These are phyloP conservation scores for Coemansia sp. DNA, from an alignment of 192 early-diverging fungal genomes.

Conservation along the genomic window DNA sequence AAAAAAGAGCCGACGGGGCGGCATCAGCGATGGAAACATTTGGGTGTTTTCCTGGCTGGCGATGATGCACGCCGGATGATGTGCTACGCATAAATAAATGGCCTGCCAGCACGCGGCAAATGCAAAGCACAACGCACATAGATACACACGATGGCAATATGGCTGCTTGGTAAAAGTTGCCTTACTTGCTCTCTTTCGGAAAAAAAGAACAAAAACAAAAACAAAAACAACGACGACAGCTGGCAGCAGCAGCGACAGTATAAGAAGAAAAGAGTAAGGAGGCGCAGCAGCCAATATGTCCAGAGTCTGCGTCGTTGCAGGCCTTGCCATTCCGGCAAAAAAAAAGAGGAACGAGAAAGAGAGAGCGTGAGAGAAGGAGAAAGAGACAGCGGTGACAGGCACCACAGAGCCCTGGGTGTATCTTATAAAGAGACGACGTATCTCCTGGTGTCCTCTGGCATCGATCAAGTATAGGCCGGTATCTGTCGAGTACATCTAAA, in stretches of 20 bases:
- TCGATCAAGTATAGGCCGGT: no score
- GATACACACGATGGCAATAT: background rate
- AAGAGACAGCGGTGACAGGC: background rate
- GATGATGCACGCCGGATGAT: background rate
- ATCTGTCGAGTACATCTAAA: background rate
- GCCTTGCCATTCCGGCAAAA: background rate
- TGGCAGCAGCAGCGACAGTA: no score
- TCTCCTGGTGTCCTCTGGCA: background rate
- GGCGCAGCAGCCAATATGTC: background rate
- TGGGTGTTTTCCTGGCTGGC: background rate
- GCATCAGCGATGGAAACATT: background rate
- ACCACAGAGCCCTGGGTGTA: background rate
- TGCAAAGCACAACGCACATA: no score
- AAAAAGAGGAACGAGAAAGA: no score
- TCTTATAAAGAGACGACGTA: background rate
- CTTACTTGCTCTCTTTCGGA: background rate
- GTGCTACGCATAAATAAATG: conserved; percentile 1
- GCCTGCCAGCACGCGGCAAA: background rate
- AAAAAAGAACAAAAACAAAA: background rate
- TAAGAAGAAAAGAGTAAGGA: background rate
- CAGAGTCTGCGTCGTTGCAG: background rate
- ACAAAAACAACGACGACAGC: no score
- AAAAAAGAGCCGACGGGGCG: background rate
- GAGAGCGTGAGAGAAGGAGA: no score
- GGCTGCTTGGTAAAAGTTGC: background rate